Conservation (phyloP, 441 rosid genomes). For the Pelargonium myrrhifolium region DNA sequence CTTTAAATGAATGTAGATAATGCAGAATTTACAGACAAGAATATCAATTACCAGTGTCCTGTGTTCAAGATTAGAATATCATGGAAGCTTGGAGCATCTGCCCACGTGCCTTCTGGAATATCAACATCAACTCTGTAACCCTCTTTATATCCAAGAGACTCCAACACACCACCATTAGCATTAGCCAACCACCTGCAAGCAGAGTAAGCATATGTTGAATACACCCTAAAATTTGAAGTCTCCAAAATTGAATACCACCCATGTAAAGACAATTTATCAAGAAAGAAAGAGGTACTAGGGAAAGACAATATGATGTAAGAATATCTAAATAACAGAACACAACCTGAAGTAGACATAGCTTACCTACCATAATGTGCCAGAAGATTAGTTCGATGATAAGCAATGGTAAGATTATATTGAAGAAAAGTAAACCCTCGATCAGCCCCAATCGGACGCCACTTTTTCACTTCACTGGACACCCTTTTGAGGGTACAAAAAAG, state of each 20-base stretch:
- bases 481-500: constrained; percentile 63
- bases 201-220: not conserved
- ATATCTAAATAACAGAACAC: not conserved
- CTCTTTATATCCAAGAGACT: constrained; percentile 72
- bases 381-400: constrained; percentile 88
- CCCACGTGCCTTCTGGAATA: constrained; percentile 78
- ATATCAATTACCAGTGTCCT: constrained; percentile 68
- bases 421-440: constrained; percentile 87
- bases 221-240: not conserved
- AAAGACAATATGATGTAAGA: too few species aligned
- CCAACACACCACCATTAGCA: constrained; percentile 57
- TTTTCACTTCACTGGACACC: constrained; percentile 53
- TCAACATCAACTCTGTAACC: constrained; percentile 90
- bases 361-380: constrained; percentile 91
- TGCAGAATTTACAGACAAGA: not conserved
- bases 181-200: constrained; percentile 64
- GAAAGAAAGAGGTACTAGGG: not conserved
- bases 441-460: constrained; percentile 91
- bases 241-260: not conserved
- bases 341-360: constrained; percentile 29
- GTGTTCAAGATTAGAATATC: constrained; percentile 71
- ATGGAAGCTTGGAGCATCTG: constrained; percentile 62
- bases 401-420: constrained; percentile 68
- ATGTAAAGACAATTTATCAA: not conserved
- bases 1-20: not conserved